phyloP scores from a whole-genome alignment of 352 stramenopile genomes.

The Blastocystis hominis region DNA sequence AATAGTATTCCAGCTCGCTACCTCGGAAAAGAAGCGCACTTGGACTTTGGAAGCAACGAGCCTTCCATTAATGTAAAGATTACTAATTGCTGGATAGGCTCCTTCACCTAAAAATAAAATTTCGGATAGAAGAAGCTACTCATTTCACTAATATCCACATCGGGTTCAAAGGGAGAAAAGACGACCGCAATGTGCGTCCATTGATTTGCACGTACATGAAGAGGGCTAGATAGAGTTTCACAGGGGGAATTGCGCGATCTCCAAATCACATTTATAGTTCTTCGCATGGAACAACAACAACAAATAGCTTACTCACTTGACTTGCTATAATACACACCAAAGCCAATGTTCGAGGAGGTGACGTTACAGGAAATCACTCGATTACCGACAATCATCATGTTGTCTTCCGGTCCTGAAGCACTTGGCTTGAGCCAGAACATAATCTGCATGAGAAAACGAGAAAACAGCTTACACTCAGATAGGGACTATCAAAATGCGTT shows the following conservation, averaged over 20 bases:
- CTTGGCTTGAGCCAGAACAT: slow-evolving; percentile 18
- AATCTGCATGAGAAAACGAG: background rate
- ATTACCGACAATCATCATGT: background rate
- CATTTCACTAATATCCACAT: background rate
- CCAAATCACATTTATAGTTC: background rate
- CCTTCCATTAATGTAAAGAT: slow-evolving; percentile 24
- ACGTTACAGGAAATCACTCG: background rate
- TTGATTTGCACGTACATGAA: background rate
- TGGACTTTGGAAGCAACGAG: background rate
- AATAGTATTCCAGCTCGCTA: background rate
- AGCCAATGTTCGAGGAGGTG: background rate
- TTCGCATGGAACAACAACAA: background rate
- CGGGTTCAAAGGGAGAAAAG: background rate
- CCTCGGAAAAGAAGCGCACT: slow-evolving; percentile 25
- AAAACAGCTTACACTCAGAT: background rate
- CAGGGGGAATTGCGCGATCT: background rate
- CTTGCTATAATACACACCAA: background rate
- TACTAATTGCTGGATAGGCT: slow-evolving; percentile 20
- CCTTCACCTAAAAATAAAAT: background rate
- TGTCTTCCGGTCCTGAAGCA: background rate
- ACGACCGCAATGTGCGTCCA: slow-evolving; percentile 39
- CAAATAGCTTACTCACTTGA: background rate
- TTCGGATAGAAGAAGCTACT: background rate
- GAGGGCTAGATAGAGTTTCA: background rate
- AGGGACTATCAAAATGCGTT: background rate